Evolutionary conservation across 2,329 filamentous ascomycete species (phyloP).

Genomic region (Parasarocladium wereldwijsianum): DNA sequence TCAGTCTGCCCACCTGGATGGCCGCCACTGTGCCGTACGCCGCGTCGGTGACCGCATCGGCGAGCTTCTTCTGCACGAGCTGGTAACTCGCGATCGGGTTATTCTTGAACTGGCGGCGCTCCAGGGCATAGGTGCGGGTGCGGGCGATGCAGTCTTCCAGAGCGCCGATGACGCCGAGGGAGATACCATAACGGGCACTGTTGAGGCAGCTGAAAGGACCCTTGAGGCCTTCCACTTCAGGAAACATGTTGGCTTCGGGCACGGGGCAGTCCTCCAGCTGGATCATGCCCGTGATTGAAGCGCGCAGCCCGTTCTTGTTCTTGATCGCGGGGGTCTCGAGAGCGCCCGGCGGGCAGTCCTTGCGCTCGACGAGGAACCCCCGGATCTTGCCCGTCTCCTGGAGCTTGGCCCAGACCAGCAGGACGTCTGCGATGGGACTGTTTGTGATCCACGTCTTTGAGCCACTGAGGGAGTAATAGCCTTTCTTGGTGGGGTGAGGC

Average conservation of each 20-base stretch:
- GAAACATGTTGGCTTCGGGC: constrained; percentile 85
- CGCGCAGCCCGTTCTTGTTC: constrained; percentile 87
- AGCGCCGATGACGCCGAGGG: constrained; percentile 85
- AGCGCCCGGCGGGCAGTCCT: constrained; percentile 72
- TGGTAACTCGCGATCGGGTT: constrained; percentile 95
- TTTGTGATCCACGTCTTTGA: constrained; percentile 95
- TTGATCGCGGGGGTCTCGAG: constrained; percentile 85
- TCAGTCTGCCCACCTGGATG: constrained; percentile 80
- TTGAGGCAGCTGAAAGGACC: constrained; percentile 94
- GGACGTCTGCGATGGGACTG: constrained; percentile 72
- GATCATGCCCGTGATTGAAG: constrained; percentile 95
- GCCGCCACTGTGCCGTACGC: constrained; percentile 83
- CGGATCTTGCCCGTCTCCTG: constrained; percentile 86
- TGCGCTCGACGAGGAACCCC: constrained; percentile 80
- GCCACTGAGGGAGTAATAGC: constrained; percentile 65
- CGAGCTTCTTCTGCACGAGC: constrained; percentile 93
- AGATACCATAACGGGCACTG: constrained; percentile 83
- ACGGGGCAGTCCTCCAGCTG: constrained; percentile 86
- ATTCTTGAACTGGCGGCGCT: constrained; percentile 88
- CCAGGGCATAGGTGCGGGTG: constrained; percentile 74
- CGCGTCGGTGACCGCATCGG: constrained; percentile 81
- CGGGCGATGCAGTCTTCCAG: constrained; percentile 80
- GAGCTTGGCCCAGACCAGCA: constrained; percentile 87
- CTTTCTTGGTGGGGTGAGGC: constrained; percentile 70
- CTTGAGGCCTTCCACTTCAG: constrained; percentile 67